These are phyloP conservation scores for Globisporangium middletonii DNA, from an alignment of 352 stramenopile genomes.

Conservation along the genomic window DNA sequence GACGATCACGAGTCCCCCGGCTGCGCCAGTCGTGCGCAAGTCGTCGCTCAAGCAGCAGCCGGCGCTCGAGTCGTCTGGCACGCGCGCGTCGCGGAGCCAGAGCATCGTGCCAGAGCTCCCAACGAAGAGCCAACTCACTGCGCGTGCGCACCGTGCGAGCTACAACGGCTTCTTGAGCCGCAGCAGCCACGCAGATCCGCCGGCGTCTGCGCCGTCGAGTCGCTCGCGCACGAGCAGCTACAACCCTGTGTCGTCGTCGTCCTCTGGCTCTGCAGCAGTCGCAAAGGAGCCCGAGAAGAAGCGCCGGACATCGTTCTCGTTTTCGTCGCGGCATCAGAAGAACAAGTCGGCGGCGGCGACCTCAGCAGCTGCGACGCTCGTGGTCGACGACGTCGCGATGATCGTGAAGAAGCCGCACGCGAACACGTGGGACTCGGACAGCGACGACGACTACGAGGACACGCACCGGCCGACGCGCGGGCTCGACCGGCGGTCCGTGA, in stretches of 20 bases:
- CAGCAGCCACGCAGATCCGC: not conserved
- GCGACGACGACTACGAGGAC: constrained; percentile 67
- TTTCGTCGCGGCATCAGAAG: constrained; percentile 22
- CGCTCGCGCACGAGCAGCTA: constrained; percentile 12
- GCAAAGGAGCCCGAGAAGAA: constrained; percentile 25
- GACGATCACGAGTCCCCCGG: not conserved
- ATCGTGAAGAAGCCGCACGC: constrained; percentile 43
- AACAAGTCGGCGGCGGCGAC: constrained; percentile 16
- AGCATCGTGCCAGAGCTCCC: constrained; percentile 13
- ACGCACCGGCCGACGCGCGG: constrained; percentile 47
- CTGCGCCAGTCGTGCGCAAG: constrained; percentile 1
- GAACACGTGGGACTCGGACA: constrained; percentile 61
- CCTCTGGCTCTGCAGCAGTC: not conserved
- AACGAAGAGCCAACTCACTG: constrained; percentile 6
- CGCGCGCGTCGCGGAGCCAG: constrained; percentile 9
- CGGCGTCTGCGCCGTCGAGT: not conserved
- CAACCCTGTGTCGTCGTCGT: constrained; percentile 1
- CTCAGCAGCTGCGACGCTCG: constrained; percentile 20
- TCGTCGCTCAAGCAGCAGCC: constrained; percentile 8
- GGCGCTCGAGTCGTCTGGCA: not conserved
- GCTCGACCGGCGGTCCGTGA: constrained; percentile 56
- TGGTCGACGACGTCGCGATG: constrained; percentile 41
- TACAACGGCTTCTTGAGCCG: not conserved
- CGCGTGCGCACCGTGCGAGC: constrained; percentile 6
- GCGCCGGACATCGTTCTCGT: constrained; percentile 36